Percentiles rank a stretch among this genome's conserved stretches.
Conservation (phyloP, 768 basidiomycete species). For the Roridomyces roridus region DNA sequence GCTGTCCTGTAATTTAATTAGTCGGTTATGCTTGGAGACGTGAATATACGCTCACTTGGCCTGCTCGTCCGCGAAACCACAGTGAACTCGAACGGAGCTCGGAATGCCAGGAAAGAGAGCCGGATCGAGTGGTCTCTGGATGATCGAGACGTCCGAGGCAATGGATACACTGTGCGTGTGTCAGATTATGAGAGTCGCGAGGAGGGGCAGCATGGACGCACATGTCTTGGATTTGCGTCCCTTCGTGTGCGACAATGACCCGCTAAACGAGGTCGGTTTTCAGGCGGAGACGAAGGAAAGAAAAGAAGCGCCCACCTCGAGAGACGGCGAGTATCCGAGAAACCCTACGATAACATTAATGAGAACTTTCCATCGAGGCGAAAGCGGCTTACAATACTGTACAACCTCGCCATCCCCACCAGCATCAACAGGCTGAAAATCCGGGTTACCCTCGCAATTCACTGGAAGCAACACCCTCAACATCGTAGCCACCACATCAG, state of each 20-base stretch:
- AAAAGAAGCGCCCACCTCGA: slow-evolving; percentile 22
- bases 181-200: neutral
- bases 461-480: slow-evolving; percentile 10
- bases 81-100: slow-evolving; percentile 49
- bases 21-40: too few relatives aligned
- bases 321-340: slow-evolving; percentile 55
- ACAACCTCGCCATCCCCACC: slow-evolving; percentile 50
- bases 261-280: slow-evolving; percentile 2
- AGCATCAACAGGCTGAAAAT: slow-evolving; percentile 49
- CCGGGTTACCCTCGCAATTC: slow-evolving; percentile 48
- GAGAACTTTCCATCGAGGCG: neutral
- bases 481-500: neutral
- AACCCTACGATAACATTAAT: slow-evolving; percentile 44
- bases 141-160: slow-evolving; percentile 49
- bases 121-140: slow-evolving; percentile 38
- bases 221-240: slow-evolving; percentile 39
- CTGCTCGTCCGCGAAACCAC: slow-evolving; percentile 54
- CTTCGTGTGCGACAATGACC: slow-evolving; percentile 47
- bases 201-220: neutral
- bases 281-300: neutral
- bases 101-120: slow-evolving; percentile 59
- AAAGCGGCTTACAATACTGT: slow-evolving; percentile 43
- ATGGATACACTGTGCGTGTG: slow-evolving; percentile 27
- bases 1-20: slow-evolving; percentile 41
- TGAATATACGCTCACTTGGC: slow-evolving; percentile 39